Evolutionary conservation across 345 rosid species (phyloP).

Genomic region (Microthlaspi erraticum): DNA sequence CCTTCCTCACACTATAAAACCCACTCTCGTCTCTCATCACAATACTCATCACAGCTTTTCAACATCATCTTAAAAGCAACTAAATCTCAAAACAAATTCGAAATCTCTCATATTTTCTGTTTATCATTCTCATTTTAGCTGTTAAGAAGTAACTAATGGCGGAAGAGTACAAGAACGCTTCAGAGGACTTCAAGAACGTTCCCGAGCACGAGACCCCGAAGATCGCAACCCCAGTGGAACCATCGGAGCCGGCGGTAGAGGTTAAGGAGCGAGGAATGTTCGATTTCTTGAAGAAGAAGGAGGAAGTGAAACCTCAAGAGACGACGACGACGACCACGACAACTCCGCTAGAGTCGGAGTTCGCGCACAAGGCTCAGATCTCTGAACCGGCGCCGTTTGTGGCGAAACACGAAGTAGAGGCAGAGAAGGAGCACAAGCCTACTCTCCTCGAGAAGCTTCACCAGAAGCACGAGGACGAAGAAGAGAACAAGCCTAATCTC

Average conservation of each 20-base stretch:
- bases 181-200: slow-evolving; percentile 44
- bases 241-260: slow-evolving; percentile 46
- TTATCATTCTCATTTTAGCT: not conserved
- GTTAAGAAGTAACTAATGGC: slow-evolving; percentile 52
- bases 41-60: slow-evolving; percentile 29
- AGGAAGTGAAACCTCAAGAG: slow-evolving; percentile 63
- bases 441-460: slow-evolving; percentile 67
- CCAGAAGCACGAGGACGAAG: slow-evolving; percentile 48
- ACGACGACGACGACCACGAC: slow-evolving; percentile 33
- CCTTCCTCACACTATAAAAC: slow-evolving; percentile 36
- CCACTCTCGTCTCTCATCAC: slow-evolving; percentile 33
- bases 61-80: slow-evolving; percentile 3
- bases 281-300: slow-evolving; percentile 70
- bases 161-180: slow-evolving; percentile 48
- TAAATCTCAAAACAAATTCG: not conserved
- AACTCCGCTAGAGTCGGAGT: slow-evolving; percentile 50
- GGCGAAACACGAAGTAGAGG: slow-evolving; percentile 26
- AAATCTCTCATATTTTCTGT: not conserved
- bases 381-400: slow-evolving; percentile 47
- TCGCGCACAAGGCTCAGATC: slow-evolving; percentile 65
- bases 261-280: slow-evolving; percentile 69
- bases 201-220: slow-evolving; percentile 53
- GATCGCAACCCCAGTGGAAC: slow-evolving; percentile 31
- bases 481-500: slow-evolving; percentile 58
- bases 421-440: slow-evolving; percentile 19